These are phyloP conservation scores for Akebia trifoliata DNA, from an alignment of 164 flowering plant genomes.

Conservation along the genomic window DNA sequence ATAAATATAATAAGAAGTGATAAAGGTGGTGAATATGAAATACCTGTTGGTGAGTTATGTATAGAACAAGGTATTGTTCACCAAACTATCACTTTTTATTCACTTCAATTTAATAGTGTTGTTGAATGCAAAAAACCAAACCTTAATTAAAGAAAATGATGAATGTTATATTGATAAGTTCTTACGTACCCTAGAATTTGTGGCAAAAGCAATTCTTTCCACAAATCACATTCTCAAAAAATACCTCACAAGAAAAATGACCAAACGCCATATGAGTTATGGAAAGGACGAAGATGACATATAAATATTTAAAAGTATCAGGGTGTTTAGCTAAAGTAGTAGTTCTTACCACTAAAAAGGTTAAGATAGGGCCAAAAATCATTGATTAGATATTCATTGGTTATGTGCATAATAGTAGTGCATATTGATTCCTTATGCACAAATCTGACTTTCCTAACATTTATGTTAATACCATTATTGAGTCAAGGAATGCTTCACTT, in stretches of 20 bases:
- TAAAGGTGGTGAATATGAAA: conserved; percentile 17
- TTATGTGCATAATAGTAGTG: not conserved
- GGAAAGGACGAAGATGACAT: not conserved
- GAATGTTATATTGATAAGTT: conserved; percentile 3
- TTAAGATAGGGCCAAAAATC: not conserved
- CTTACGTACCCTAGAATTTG: not conserved
- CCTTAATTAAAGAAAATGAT: conserved; percentile 10
- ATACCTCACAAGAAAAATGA: not conserved
- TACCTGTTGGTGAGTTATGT: conserved; percentile 4
- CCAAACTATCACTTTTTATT: conserved; percentile 8
- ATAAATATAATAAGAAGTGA: conserved; percentile 8
- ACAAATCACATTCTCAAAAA: not conserved
- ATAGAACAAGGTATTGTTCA: conserved; percentile 13
- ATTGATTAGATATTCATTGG: conserved; percentile 3
- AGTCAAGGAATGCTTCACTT: not conserved
- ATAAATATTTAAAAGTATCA: not conserved
- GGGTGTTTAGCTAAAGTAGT: conserved; percentile 6
- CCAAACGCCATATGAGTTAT: conserved; percentile 6
- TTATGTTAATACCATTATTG: not conserved
- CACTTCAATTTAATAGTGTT: conserved; percentile 10
- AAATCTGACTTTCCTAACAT: not conserved
- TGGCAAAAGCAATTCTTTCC: not conserved
- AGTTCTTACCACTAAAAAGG: not conserved
- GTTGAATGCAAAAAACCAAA: conserved; percentile 7
- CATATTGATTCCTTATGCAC: not conserved